Conservation (phyloP, 352 stramenopile species). For the Phytophthora hibernalis region DNA sequence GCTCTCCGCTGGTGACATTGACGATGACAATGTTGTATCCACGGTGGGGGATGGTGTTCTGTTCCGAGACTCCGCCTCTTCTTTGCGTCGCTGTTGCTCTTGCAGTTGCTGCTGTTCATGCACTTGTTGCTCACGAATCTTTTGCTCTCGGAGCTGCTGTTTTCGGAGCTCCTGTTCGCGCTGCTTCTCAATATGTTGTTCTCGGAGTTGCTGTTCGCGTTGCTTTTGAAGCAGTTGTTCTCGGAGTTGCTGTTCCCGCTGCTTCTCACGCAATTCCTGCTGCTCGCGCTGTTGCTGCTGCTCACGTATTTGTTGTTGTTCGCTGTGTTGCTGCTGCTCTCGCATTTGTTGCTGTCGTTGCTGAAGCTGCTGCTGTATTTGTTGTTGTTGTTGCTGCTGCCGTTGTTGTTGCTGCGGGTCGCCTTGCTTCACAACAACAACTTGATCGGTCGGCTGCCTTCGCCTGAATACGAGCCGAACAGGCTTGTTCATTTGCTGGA, state of each 20-base stretch:
- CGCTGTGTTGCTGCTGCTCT: conserved; percentile 36
- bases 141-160: conserved; percentile 25
- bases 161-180: conserved; percentile 8
- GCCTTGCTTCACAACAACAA: conserved; percentile 42
- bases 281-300: conserved; percentile 29
- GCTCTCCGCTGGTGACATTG: conserved; percentile 14
- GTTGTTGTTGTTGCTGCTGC: conserved; percentile 23
- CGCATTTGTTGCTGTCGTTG: conserved; percentile 30
- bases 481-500: conserved; percentile 89
- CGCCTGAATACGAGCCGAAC: conserved; percentile 77
- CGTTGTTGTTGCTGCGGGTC: conserved; percentile 37
- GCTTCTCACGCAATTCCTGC: conserved; percentile 1
- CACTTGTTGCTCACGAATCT: conserved; percentile 12
- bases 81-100: conserved; percentile 20
- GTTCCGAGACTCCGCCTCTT: conserved; percentile 26
- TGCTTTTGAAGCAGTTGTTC: conserved; percentile 17
- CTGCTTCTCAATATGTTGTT: conserved; percentile 27
- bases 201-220: conserved; percentile 16
- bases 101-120: conserved; percentile 16
- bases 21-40: conserved; percentile 29
- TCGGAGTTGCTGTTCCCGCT: conserved; percentile 22
- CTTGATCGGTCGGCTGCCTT: conserved; percentile 41
- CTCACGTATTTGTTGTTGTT: too few relatives aligned
- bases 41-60: conserved; percentile 46
- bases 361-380: conserved; percentile 36